A percentile compares a stretch with the other conserved stretches of the same genome.
phyloP scores from a whole-genome alignment of 2,329 filamentous ascomycete genomes.

The Apiospora phragmitis region DNA sequence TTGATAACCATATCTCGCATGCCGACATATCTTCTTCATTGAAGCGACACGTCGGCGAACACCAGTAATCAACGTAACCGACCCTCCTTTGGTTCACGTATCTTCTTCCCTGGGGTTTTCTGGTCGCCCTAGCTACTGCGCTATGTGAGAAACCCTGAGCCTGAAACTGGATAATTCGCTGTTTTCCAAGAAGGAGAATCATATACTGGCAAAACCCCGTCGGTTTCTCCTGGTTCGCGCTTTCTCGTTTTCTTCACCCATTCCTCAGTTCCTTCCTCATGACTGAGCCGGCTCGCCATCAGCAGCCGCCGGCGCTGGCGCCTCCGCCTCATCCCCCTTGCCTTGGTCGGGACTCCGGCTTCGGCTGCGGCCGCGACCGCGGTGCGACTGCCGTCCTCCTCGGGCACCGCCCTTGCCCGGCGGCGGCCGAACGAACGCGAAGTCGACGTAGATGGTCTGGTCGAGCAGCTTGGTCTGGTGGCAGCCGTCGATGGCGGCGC shows the following conservation, averaged over 20 bases:
- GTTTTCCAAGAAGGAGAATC: background rate
- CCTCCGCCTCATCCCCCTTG: slow-evolving; percentile 7
- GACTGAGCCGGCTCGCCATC: background rate
- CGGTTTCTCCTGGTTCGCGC: background rate
- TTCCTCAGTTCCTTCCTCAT: background rate
- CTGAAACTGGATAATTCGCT: background rate
- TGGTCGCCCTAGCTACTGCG: background rate
- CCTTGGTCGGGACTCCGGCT: slow-evolving; percentile 46
- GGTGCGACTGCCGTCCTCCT: slow-evolving; percentile 39
- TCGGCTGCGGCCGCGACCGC: slow-evolving; percentile 46
- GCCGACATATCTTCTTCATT: slow-evolving; percentile 31
- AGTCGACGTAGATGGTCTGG: slow-evolving; percentile 79
- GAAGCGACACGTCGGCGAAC: background rate
- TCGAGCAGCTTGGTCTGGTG: slow-evolving; percentile 77
- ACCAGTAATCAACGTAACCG: background rate
- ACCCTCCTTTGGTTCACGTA: background rate
- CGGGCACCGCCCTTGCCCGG: slow-evolving; percentile 54
- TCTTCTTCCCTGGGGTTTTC: background rate
- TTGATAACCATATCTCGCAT: slow-evolving; percentile 16
- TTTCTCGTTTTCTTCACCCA: background rate
- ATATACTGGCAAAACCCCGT: background rate
- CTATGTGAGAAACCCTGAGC: background rate
- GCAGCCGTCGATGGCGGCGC: slow-evolving; percentile 80
- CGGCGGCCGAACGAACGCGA: slow-evolving; percentile 81
- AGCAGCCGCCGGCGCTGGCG: background rate